Evolutionary conservation across 495 filamentous ascomycete genomes (phyloP).

Genomic region (Trichoderma virens): DNA sequence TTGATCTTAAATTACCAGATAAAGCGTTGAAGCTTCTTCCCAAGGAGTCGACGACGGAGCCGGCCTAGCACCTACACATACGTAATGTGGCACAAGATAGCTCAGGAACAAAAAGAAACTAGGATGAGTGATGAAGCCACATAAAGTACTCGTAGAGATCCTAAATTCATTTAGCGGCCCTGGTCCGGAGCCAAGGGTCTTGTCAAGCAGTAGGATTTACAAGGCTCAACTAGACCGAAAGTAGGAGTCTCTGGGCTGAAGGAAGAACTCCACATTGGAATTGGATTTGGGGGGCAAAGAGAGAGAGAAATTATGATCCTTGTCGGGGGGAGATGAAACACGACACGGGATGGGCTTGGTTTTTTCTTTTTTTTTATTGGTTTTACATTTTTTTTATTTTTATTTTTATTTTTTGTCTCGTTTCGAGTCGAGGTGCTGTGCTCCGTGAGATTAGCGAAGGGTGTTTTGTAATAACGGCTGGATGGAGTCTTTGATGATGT

Average conservation of each 20-base stretch:
- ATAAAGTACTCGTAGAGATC: too few relatives aligned
- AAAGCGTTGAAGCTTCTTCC: too few relatives aligned
- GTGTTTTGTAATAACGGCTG: neutral
- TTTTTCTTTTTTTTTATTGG: too few relatives aligned
- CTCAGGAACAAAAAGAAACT: neutral
- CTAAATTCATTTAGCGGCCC: too few relatives aligned
- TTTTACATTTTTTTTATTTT: too few relatives aligned
- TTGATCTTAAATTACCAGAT: too few relatives aligned
- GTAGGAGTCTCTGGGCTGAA: too few relatives aligned
- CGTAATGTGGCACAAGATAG: neutral
- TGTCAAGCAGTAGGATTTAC: neutral
- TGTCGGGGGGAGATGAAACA: neutral
- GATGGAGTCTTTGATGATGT: neutral
- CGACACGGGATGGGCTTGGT: neutral
- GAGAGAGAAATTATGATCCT: neutral
- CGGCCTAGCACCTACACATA: neutral
- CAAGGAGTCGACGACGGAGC: neutral
- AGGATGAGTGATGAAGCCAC: neutral
- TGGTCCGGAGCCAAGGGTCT: neutral
- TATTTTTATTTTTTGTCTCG: neutral
- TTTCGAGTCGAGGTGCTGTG: neutral
- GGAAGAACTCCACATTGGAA: too few relatives aligned
- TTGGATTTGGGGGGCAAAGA: too few relatives aligned
- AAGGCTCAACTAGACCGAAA: neutral
- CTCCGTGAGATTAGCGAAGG: neutral